Conservation (phyloP, 2,329 filamentous ascomycete species). For the Stagonosporopsis cucurbitacearum region DNA sequence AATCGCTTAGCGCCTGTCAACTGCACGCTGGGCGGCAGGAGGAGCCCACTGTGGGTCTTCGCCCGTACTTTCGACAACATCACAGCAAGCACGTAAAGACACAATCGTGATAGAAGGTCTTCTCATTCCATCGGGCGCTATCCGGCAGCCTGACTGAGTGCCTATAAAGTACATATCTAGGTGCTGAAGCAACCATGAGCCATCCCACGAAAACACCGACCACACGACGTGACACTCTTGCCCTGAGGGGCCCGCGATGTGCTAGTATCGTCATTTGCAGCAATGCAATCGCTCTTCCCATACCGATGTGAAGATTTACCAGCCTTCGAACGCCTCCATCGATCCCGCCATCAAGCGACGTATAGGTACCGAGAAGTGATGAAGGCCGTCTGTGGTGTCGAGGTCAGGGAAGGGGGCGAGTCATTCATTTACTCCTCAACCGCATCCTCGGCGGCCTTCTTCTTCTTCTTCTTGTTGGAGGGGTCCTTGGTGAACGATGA, state of each 20-base stretch:
- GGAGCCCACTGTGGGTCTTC: slow-evolving; percentile 10
- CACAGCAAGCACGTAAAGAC: slow-evolving; percentile 20
- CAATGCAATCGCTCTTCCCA: slow-evolving; percentile 44
- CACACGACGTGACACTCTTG: slow-evolving; percentile 23
- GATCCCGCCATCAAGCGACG: slow-evolving; percentile 31
- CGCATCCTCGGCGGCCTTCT: slow-evolving; percentile 36
- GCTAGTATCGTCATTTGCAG: slow-evolving; percentile 25
- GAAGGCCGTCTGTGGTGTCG: slow-evolving; percentile 38
- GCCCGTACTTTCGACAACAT: slow-evolving; percentile 25
- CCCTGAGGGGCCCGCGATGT: slow-evolving; percentile 23
- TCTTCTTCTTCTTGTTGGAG: slow-evolving; percentile 50
- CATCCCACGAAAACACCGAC: slow-evolving; percentile 30
- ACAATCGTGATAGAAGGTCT: slow-evolving; percentile 21
- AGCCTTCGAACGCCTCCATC: slow-evolving; percentile 30
- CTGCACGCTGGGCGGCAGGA: slow-evolving; percentile 4
- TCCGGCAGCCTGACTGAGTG: slow-evolving; percentile 29
- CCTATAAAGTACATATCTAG: slow-evolving; percentile 36
- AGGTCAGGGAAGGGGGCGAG: slow-evolving; percentile 47
- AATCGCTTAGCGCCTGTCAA: slow-evolving; percentile 12
- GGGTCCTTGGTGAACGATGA: slow-evolving; percentile 52
- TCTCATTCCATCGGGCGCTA: slow-evolving; percentile 31
- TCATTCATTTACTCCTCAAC: slow-evolving; percentile 47
- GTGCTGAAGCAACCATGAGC: slow-evolving; percentile 26
- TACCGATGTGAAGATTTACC: slow-evolving; percentile 39
- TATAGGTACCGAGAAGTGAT: slow-evolving; percentile 28